Evolutionary conservation across 1,139 yeast genomes (phyloP).

Genomic region (Zygosaccharomyces sapae): DNA sequence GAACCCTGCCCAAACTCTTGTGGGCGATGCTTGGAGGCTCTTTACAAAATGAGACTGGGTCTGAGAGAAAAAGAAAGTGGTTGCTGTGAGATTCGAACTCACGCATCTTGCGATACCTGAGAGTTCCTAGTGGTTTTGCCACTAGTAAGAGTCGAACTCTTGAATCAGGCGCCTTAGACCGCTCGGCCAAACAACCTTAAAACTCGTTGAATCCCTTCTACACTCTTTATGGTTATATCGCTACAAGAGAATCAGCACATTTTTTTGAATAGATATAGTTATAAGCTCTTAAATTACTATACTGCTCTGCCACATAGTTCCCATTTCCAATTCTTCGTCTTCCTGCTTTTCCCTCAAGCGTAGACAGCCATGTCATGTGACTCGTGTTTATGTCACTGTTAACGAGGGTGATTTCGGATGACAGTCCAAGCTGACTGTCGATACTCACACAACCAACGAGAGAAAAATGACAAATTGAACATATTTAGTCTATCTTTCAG

Average conservation of each 20-base stretch:
- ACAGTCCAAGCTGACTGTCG: not conserved
- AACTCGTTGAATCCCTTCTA: no score
- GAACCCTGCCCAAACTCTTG: no score
- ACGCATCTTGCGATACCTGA: conserved; percentile 32
- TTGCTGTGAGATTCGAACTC: conserved; percentile 33
- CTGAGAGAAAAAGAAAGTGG: conserved; percentile 17
- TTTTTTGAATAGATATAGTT: no score
- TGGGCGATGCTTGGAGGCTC: no score
- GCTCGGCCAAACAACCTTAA: conserved; percentile 30
- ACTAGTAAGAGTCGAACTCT: conserved; percentile 19
- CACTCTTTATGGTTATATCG: no score
- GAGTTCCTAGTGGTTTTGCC: conserved; percentile 18
- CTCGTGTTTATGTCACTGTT: not conserved
- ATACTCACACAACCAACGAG: not conserved
- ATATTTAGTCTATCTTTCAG: not conserved
- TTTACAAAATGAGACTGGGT: no score
- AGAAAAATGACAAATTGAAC: not conserved
- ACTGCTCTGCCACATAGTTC: no score
- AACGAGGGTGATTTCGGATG: not conserved
- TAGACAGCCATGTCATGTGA: no score
- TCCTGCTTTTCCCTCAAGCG: no score
- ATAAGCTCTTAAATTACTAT: no score
- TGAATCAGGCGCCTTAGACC: conserved; percentile 34
- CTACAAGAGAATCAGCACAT: no score
- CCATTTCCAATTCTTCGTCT: no score